Evolutionary conservation across 805 yeast species (phyloP), one percentile per base, ranked within the genome.

Genomic region (Blastobotrys peoriensis): DNA sequence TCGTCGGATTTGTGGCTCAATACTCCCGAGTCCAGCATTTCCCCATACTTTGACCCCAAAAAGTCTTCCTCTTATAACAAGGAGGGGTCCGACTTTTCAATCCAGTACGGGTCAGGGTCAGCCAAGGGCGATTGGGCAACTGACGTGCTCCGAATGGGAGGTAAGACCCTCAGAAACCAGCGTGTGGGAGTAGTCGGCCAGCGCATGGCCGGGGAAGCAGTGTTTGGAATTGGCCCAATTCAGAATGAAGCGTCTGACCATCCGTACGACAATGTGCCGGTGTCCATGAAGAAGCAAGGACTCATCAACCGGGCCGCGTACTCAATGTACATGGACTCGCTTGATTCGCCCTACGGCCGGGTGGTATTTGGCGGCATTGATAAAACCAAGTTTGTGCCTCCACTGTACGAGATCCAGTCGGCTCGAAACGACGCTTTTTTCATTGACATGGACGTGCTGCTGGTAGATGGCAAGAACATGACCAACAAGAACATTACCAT

Each of bases 91-190:
- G 80, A 78, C 44, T 88, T 93, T 66, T 75, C 82, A 47, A 87
- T 93, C 65, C 80, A 75, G 61, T 91, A 91, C 63, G 98, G 98
- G 51, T 79, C 93, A n/a, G 98, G 98, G 43, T 75, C 94, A 38
- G 72, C 89, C 66, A 87, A 85, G 62, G 98, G 98, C 13, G 52
- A 53, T 16, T 78, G 76, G 74, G 88, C 81, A 10, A 58, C 67
- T 36, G 97, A 89, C 56, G 65, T 67, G 33, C 70, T 89, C 3
- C 76, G 86, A 5, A 75, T 89, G 61, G 96, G 94, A 1, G 78
- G 86, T 16, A 91, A 85, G 2, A 77, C 78, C 55, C 60, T 63
- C 30, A 74, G 84, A 2, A 76, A 78, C 50, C 80, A 91, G 5
- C 62, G 76, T 10, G 64, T 74, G 47, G 93, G 94, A 45, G 39